Evolutionary conservation across 73 alveolate genomes (phyloP).

Genomic region (Halteria grandinella): DNA sequence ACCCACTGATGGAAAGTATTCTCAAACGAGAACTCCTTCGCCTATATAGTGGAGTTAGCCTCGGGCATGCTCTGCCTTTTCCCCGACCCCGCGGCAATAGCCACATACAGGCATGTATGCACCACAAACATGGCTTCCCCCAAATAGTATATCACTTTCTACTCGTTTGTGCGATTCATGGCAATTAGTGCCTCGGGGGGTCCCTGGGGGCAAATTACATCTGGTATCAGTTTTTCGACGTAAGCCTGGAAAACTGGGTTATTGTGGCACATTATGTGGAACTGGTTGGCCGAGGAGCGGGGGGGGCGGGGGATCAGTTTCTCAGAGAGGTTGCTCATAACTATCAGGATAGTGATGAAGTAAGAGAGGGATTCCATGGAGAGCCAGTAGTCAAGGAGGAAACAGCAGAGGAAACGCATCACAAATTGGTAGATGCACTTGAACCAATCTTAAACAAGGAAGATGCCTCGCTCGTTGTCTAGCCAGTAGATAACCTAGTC

Average conservation of each 20-base stretch:
- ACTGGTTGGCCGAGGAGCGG: background rate
- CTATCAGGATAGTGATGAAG: background rate
- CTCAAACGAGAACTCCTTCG: background rate
- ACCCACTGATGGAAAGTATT: slow-evolving; percentile 28
- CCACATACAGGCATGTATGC: background rate
- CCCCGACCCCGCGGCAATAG: background rate
- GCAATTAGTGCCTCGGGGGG: background rate
- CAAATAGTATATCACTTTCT: no score
- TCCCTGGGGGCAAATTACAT: background rate
- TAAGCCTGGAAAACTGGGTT: slow-evolving; percentile 9
- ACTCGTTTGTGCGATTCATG: no score
- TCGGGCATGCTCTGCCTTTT: background rate
- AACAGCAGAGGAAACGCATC: slow-evolving; percentile 9
- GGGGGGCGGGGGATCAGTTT: background rate
- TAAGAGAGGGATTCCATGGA: slow-evolving; percentile 10
- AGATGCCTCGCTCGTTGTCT: background rate
- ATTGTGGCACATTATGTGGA: background rate
- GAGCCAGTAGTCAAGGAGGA: slow-evolving; percentile 6
- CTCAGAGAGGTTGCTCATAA: background rate
- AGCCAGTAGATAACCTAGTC: background rate
- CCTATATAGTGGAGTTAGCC: slow-evolving; percentile 11
- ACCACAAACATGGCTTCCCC: no score
- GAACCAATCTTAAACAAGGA: background rate
- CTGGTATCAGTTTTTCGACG: background rate
- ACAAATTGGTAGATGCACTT: slow-evolving; percentile 1